Base-by-base conservation (phyloP, 2,329 filamentous ascomycete species). In the Rhexocercosporidium sp. region DNA sequence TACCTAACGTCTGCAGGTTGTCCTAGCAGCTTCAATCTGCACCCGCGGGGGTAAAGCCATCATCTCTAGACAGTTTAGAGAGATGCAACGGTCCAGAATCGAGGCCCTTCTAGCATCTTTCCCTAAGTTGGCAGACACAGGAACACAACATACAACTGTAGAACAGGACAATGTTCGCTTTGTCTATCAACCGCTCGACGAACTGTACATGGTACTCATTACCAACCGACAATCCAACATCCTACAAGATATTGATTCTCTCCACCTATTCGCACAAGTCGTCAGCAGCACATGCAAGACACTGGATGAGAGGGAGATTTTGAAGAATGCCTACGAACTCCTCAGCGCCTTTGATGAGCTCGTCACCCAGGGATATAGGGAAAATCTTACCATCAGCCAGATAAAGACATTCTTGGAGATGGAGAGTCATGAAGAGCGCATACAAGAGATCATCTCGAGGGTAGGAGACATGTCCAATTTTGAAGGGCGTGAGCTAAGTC, bases 201-300 rank as follows among this genome's bases (percentile, higher is more conserved):
- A 99, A 84, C 90, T 99, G 72, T 99, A 99, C 87, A 98, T 99
- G 89, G 95, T 99, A 73, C 89, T 99, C 77, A 98, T 99, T 82
- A 99, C 96, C 80, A 99, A 99, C 85, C 92, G 94, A 76, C 96
- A 98, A 85, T 98, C 95, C 81, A 99, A 99, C 82, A 99, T 99
- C 74, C 87, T 99, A 61, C 96, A 99, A 83, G 96, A 99, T 81
- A 99, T 99, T 80, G 96, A 98, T 82, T 97, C 96, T 67, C 88
- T 99, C 68, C 96, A 99, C 80, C 87, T 99, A 22, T 99, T 99
- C 79, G 95, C 95, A 67, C 96, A 99, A 83, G 95, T 99, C 18
- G 96, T 97, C 64, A 93, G 92, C 67, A 97, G 92, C 81, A 95
- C 96, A 77, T 99, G 96, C 88, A 96, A 95, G 83, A 97, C 88